Evolutionary conservation across 495 filamentous ascomycete species (phyloP), one percentile per base, ranked within the genome.

Genomic region (Corynascus novoguineensis): DNA sequence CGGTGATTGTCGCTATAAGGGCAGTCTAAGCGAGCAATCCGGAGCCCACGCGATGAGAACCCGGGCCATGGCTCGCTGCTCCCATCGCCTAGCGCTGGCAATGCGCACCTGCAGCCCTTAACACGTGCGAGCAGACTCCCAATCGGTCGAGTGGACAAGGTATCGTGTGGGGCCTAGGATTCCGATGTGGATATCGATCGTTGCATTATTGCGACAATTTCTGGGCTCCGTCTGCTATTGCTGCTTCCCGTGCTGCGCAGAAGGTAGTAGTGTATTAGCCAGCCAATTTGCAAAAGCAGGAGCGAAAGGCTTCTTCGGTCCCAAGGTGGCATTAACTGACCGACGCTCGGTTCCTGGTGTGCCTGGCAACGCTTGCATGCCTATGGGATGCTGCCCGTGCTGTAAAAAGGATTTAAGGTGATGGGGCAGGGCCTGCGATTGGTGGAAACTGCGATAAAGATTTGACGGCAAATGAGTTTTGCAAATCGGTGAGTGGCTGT

Each of bases 351-450:
- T 41, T 41, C 44, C 35, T 47, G 38, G 19, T n/a, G n/a, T n/a
- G n/a, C n/a, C n/a, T n/a, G n/a, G 8, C 6, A 12, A 37, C 17
- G 32, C 45, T 19, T 40, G 44, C 53, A 25, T 40, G 31, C 32
- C 25, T 35, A 28, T 25, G 52, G 27, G 19, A 55, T 48, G 44
- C 44, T 15, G 27, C 22, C n/a, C 45, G 28, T 6, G 15, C 17
- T 14, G 55, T n/a, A n/a, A n/a, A n/a, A 22, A 64, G 59, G 66
- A 64, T 66, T 66, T 64, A 66, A 65, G 54, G 66, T 66, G 60
- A 50, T 60, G 60, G 54, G 66, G 60, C 66, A 59, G 56, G 62
- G 60, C 38, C 58, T 48, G 59, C 53, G 52, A 49, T 41, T 27
- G 21, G 11, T 32, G 44, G 50, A 60, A 41, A 40, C 9, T 8